Percentiles rank a stretch among this genome's conserved stretches.
phyloP scores from a whole-genome alignment of 2,329 filamentous ascomycete genomes.

The Fusarium coffeatum region DNA sequence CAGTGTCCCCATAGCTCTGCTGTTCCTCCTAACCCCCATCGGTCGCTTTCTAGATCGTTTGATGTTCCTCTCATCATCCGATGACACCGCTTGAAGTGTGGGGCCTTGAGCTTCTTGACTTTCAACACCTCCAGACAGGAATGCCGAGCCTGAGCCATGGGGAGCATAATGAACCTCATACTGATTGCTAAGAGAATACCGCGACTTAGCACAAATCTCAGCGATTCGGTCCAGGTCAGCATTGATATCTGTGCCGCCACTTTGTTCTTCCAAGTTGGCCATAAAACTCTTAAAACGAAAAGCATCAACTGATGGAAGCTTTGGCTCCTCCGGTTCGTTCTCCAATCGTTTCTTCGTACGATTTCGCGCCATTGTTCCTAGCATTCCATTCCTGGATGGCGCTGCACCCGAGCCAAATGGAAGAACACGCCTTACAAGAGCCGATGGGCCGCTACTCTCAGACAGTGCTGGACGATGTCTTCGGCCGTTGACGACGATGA shows the following conservation, averaged over 20 bases:
- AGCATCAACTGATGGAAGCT: slow-evolving; percentile 70
- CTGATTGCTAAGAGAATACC: slow-evolving; percentile 74
- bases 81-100: slow-evolving; percentile 67
- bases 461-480: slow-evolving; percentile 44
- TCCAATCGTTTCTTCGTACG: slow-evolving; percentile 54
- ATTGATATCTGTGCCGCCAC: slow-evolving; percentile 60
- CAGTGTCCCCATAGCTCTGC: slow-evolving; percentile 69
- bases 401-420: slow-evolving; percentile 50
- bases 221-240: slow-evolving; percentile 73
- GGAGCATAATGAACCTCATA: slow-evolving; percentile 74
- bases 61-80: slow-evolving; percentile 64
- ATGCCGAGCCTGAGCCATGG: slow-evolving; percentile 67
- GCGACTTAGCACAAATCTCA: slow-evolving; percentile 73
- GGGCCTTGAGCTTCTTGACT: slow-evolving; percentile 57
- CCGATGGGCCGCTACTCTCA: slow-evolving; percentile 46
- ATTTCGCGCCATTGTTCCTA: slow-evolving; percentile 58
- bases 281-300: slow-evolving; percentile 75
- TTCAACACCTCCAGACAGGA: slow-evolving; percentile 52
- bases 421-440: slow-evolving; percentile 47
- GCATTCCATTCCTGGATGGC: slow-evolving; percentile 53
- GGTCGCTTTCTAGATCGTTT: slow-evolving; percentile 56
- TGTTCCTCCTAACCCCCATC: slow-evolving; percentile 58
- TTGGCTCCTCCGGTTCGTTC: slow-evolving; percentile 53
- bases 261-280: slow-evolving; percentile 63
- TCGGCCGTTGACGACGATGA: slow-evolving; percentile 48